Evolutionary conservation across 2,329 filamentous ascomycete species (phyloP).

Genomic region (Penicillium sclerotigenum): DNA sequence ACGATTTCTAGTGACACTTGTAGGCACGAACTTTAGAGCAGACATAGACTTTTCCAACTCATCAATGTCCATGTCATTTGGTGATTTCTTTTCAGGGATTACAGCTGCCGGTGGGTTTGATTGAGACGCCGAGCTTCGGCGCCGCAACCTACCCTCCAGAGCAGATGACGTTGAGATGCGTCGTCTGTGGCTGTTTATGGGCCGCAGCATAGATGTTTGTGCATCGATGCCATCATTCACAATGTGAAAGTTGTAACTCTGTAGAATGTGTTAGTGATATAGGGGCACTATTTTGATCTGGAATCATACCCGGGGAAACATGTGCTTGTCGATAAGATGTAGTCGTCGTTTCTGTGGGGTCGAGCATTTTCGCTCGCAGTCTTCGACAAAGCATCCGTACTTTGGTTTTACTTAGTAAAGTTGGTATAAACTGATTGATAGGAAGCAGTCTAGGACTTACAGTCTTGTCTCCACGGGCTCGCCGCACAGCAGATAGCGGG

Average conservation of each 20-base stretch:
- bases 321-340: conserved; percentile 92
- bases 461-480: conserved; percentile 80
- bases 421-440: neutral
- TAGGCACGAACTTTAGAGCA: conserved; percentile 44
- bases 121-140: conserved; percentile 32
- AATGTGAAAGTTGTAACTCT: conserved; percentile 81
- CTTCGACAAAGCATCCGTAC: conserved; percentile 87
- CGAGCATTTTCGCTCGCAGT: conserved; percentile 78
- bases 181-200: conserved; percentile 30
- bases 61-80: conserved; percentile 34
- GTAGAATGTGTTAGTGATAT: conserved; percentile 3
- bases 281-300: neutral
- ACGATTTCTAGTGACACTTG: conserved; percentile 38
- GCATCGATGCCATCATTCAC: conserved; percentile 88
- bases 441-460: conserved; percentile 47
- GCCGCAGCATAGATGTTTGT: conserved; percentile 69
- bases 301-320: conserved; percentile 65
- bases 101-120: conserved; percentile 12
- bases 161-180: conserved; percentile 36
- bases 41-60: conserved; percentile 45
- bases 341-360: conserved; percentile 79
- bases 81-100: conserved; percentile 1
- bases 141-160: conserved; percentile 34
- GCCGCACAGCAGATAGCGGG: conserved; percentile 66
- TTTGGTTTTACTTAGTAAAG: conserved; percentile 34